Percentiles rank a stretch among this genome's conserved stretches.
Conservation (phyloP, 495 filamentous ascomycete species). For the Podospora comata region DNA sequence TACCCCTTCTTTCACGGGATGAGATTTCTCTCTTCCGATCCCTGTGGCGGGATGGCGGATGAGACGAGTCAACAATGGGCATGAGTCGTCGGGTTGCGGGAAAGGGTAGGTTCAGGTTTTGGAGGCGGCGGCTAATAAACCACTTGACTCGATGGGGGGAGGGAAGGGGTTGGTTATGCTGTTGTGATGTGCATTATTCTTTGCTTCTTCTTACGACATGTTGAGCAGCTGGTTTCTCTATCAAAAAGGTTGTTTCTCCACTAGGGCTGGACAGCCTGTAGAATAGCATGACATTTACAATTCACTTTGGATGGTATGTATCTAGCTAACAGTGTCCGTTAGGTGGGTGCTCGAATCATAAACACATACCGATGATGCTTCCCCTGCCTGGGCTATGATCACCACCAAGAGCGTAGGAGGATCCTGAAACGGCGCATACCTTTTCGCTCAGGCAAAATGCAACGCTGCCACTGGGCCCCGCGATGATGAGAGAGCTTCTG, state of each 20-base stretch:
- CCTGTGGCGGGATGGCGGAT: background rate
- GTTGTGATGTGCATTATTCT: background rate
- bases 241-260: no score
- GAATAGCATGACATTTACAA: no score
- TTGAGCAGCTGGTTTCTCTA: no score
- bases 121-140: constrained; percentile 3
- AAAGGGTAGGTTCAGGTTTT: background rate
- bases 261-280: no score
- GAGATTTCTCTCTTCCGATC: background rate
- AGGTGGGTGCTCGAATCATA: no score
- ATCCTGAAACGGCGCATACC: constrained; percentile 6
- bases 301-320: no score
- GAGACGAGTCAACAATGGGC: background rate
- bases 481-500: no score
- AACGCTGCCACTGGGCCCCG: constrained; percentile 2
- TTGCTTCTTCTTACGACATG: no score
- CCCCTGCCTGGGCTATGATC: background rate
- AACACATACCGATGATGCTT: background rate
- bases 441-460: constrained; percentile 11
- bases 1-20: no score
- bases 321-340: no score
- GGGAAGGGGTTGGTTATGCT: background rate
- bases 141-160: background rate
- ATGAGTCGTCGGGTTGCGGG: background rate
- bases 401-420: background rate